Percentiles rank a stretch among this genome's conserved stretches.
phyloP scores from a whole-genome alignment of 345 rosid genomes.

The Sapria himalayana region DNA sequence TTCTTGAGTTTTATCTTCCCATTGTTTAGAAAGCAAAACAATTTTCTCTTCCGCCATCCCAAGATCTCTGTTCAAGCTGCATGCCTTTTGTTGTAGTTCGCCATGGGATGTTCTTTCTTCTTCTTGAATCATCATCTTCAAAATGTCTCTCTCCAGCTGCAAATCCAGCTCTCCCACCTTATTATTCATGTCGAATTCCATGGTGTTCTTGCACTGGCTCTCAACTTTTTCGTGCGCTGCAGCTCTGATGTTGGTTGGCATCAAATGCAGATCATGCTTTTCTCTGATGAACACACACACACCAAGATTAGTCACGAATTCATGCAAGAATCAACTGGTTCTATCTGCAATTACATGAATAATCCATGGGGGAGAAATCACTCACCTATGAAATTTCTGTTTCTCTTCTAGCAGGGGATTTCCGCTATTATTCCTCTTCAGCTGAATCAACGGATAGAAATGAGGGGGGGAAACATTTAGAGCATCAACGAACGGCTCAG shows the following conservation, averaged over 20 bases:
- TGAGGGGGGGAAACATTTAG: too few relatives aligned
- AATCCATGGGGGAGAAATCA: too few relatives aligned
- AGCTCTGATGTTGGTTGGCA: constrained; percentile 22
- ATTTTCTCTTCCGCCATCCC: constrained; percentile 23
- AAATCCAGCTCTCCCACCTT: constrained; percentile 50
- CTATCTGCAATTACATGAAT: constrained; percentile 5
- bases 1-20: constrained; percentile 24
- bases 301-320: constrained; percentile 6
- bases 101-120: constrained; percentile 46
- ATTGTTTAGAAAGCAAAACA: constrained; percentile 20
- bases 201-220: constrained; percentile 10
- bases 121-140: constrained; percentile 49
- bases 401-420: too few relatives aligned
- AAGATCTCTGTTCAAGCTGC: constrained; percentile 30
- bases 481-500: too few relatives aligned
- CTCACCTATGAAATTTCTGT: too few relatives aligned
- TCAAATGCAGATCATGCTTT: constrained; percentile 27
- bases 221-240: constrained; percentile 13
- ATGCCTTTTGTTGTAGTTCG: constrained; percentile 26
- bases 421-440: too few relatives aligned
- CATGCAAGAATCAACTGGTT: background rate
- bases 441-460: too few relatives aligned
- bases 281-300: constrained; percentile 34
- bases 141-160: constrained; percentile 73
- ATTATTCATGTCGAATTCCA: constrained; percentile 18